Evolutionary conservation across 768 basidiomycete species (phyloP), one percentile per base, ranked within the genome.

Genomic region (Chiua virens): DNA sequence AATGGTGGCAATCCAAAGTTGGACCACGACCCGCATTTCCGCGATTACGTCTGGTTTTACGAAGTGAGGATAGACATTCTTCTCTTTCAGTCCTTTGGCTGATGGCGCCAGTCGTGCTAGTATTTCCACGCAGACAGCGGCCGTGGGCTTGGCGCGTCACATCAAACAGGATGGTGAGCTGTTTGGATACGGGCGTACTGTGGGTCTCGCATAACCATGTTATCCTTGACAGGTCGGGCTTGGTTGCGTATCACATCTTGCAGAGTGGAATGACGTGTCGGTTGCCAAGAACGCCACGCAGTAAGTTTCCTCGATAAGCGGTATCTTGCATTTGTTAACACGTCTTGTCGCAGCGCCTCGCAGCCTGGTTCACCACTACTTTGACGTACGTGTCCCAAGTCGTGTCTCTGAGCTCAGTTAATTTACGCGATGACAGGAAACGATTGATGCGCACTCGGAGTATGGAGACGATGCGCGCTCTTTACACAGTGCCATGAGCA

Each of bases 81-180:
- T 55, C 15, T 20, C 20, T n/a, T 56, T 8, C 21, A 15, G n/a
- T 27, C 3, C 15, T 21, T 34, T 11, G 2, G 8, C 53, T 52
- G 28, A 67, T 27, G 8, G 11, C 8, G 28, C 32, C 42, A 34
- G n/a, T 42, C 21, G 27, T 25, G 6, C 21, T 57, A 94, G 89
- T 98, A 87, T 75, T 98, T 98, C 85, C 89, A 98, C 67, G 96
- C 85, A 14, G 93, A 99, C 59, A 85, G 78, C 50, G 97, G 97
- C 18, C 81, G 85, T 51, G 97, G 97, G 18, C 79, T 99, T 13
- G 97, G 97, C 36, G 97, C 96, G 3, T 97, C 94, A 6, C 97
- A 99, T 72, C 97, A 99, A 70, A 98, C 95, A 54, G 97, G 97
- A 59, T 99, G 96, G 95, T 87, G 63, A 71, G 56, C 30, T 41